Base-by-base conservation (phyloP, 345 rosid genomes). In the Ricinus communis region DNA sequence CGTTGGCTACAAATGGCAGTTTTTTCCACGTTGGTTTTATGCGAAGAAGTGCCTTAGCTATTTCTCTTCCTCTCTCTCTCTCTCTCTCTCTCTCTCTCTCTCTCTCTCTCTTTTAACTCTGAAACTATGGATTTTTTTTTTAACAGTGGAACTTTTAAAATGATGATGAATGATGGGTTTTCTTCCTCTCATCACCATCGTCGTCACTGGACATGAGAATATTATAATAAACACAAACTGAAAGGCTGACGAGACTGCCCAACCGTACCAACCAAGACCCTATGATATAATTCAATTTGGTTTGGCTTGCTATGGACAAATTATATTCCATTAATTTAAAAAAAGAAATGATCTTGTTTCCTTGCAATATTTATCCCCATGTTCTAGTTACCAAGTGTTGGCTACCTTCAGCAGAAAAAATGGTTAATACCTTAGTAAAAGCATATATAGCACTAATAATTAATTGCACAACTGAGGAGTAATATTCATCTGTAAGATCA, bases 21-120 rank as follows among this genome's bases (percentile, higher is more conserved):
- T 70, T 70, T 58, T 70, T 50, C n/a, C 65, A 33, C 59, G 51
- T 49, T 38, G 43, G 19, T 33, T 49, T 22, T 60, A 40, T 49
- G 66, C 58, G 56, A 58, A 30, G 43, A 33, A 61, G 52, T 25
- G 68, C 58, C 41, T 33, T 58, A 19, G 0, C 16, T 18, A 19
- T 66, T 0, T 31, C 11, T 30, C 10, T 27, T 33, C 7, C 24
- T n/a, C n/a, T n/a, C n/a, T n/a, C n/a, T n/a, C n/a, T n/a, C n/a
- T n/a, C n/a, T n/a, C n/a, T n/a, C n/a, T n/a, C n/a, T n/a, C n/a
- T n/a, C n/a, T n/a, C n/a, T n/a, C n/a, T n/a, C n/a, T n/a, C n/a
- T n/a, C n/a, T n/a, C n/a, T n/a, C n/a, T n/a, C n/a, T n/a, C n/a
- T n/a, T n/a, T n/a, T 33, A 33, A 33, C 18, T 28, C 47, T 22